Evolutionary conservation across 495 filamentous ascomycete genomes (phyloP).

Genomic region (Aspergillus incahuasiensis): DNA sequence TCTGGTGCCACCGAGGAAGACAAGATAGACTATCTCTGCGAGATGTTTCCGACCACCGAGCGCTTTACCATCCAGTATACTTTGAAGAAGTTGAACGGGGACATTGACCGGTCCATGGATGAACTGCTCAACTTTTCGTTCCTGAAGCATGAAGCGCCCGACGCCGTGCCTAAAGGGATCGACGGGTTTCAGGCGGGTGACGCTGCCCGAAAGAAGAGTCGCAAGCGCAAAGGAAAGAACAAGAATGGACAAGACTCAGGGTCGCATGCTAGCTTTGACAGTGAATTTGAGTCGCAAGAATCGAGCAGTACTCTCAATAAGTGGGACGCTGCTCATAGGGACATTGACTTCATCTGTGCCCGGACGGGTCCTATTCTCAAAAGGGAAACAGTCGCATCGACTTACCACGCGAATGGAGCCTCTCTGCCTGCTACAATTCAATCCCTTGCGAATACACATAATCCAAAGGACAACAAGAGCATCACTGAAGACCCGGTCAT

Average conservation of each 20-base stretch:
- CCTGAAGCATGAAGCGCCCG: conserved; percentile 53
- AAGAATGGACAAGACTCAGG: conserved; percentile 14
- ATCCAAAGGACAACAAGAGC: conserved; percentile 25
- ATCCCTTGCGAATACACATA: conserved; percentile 40
- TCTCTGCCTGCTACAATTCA: conserved; percentile 53
- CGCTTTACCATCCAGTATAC: conserved; percentile 57
- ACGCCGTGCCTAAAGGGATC: conserved; percentile 59
- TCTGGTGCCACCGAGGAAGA: conserved; percentile 51
- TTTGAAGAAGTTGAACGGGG: conserved; percentile 58
- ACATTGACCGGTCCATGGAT: conserved; percentile 69
- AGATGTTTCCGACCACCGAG: conserved; percentile 68
- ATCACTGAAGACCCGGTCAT: conserved; percentile 42
- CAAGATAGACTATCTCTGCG: conserved; percentile 50
- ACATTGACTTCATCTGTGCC: conserved; percentile 56
- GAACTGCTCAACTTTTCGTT: conserved; percentile 71
- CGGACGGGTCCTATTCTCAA: conserved; percentile 41
- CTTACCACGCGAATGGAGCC: conserved; percentile 59
- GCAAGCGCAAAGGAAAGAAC: conserved; percentile 39
- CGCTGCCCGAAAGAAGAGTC: conserved; percentile 33
- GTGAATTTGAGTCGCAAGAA: conserved; percentile 9
- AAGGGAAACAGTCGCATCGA: conserved; percentile 48
- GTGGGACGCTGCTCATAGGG: conserved; percentile 52
- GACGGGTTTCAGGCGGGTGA: conserved; percentile 65
- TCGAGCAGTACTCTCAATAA: conserved; percentile 31
- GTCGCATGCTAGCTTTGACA: conserved; percentile 7